Percentiles rank a stretch among this genome's conserved stretches.
These are phyloP conservation scores for Citrus cavaleriei DNA, from an alignment of 345 rosid species.

Conservation along the genomic window DNA sequence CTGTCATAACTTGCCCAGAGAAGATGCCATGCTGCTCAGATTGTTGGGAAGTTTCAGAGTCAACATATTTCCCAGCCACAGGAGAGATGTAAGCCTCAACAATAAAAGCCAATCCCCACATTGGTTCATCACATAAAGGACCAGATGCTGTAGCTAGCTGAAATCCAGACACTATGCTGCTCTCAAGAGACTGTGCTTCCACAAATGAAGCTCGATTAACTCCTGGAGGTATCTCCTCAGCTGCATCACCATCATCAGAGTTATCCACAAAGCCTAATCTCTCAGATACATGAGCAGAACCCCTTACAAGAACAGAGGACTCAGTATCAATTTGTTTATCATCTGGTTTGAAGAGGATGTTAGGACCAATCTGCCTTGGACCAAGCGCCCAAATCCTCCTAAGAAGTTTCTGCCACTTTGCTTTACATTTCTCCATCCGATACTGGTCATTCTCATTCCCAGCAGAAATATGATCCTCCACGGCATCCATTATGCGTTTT, in stretches of 20 bases:
- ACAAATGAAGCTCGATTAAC: constrained; percentile 18
- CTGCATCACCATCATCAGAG: constrained; percentile 10
- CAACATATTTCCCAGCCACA: constrained; percentile 30
- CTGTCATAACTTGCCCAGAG: constrained; percentile 82
- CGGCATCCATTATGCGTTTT: constrained; percentile 51
- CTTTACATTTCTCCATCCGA: constrained; percentile 51
- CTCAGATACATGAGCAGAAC: constrained; percentile 68
- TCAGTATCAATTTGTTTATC: constrained; percentile 29
- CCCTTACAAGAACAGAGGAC: constrained; percentile 49
- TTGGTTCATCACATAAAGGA: constrained; percentile 83
- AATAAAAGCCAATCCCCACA: constrained; percentile 88
- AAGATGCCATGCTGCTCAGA: constrained; percentile 65
- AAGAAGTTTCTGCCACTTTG: constrained; percentile 64
- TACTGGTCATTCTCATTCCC: constrained; percentile 55
- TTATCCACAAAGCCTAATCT: constrained; percentile 61
- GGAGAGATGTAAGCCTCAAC: constrained; percentile 57
- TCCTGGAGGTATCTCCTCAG: constrained; percentile 29
- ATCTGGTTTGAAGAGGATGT: constrained; percentile 81
- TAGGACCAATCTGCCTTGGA: constrained; percentile 89
- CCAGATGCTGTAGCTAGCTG: constrained; percentile 86
- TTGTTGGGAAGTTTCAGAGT: constrained; percentile 38
- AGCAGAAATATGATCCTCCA: constrained; percentile 45
- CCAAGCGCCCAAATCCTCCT: constrained; percentile 90
- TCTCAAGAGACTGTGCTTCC: constrained; percentile 65
- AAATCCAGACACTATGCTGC: constrained; percentile 79